Evolutionary conservation across 1,284 basidiomycete genomes (phyloP).

Genomic region (Exobasidium rhododendri): DNA sequence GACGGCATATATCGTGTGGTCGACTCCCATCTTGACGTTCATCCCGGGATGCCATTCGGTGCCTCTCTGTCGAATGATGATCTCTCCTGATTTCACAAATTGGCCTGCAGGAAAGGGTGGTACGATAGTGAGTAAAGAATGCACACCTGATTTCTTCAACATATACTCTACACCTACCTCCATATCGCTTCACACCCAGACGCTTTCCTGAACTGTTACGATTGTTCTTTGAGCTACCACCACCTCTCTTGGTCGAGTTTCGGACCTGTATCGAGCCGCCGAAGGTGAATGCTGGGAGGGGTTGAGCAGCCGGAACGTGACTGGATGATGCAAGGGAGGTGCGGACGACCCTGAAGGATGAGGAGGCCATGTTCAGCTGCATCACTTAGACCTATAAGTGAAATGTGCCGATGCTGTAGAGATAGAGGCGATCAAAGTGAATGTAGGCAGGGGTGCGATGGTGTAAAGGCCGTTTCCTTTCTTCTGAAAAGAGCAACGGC

Average conservation of each 20-base stretch:
- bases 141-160: neutral
- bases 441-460: too few relatives aligned
- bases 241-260: conserved; percentile 54
- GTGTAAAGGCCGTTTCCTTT: too few relatives aligned
- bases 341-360: neutral
- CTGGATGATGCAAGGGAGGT: conserved; percentile 8
- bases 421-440: too few relatives aligned
- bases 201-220: conserved; percentile 52
- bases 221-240: conserved; percentile 54
- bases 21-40: conserved; percentile 49
- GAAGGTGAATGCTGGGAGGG: conserved; percentile 42
- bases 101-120: conserved; percentile 38
- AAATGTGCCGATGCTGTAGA: too few relatives aligned
- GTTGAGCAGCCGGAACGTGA: neutral
- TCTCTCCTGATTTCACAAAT: conserved; percentile 46
- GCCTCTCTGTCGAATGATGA: conserved; percentile 51
- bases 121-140: neutral
- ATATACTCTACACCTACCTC: conserved; percentile 22
- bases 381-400: too few relatives aligned
- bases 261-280: conserved; percentile 49
- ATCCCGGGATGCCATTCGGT: conserved; percentile 52
- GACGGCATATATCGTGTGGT: conserved; percentile 53
- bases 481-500: neutral
- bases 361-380: neutral
- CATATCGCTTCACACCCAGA: conserved; percentile 50